Evolutionary conservation across 768 basidiomycete species (phyloP).

Genomic region (Boletus pseudopeckii): DNA sequence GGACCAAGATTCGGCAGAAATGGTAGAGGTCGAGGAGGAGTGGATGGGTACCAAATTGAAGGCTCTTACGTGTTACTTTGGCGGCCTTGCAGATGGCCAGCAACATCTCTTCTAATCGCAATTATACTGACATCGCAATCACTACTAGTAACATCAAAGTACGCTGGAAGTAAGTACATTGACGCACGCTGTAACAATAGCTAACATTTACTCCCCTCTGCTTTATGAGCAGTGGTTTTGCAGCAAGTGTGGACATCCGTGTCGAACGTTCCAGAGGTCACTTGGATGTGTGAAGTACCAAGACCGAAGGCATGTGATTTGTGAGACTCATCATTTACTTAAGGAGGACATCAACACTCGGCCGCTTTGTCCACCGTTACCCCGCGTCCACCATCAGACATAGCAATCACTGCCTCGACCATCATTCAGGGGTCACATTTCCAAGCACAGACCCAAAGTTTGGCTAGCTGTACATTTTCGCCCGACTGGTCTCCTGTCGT

Average conservation of each 20-base stretch:
- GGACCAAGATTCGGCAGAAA: conserved; percentile 38
- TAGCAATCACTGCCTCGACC: not conserved
- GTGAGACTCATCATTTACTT: not conserved
- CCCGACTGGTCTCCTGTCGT: not conserved
- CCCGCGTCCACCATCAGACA: not conserved
- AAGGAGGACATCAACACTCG: not conserved
- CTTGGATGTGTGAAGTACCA: not conserved
- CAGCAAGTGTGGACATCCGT: not conserved
- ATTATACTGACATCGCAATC: not conserved
- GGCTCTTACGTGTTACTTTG: conserved; percentile 92
- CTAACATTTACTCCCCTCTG: not conserved
- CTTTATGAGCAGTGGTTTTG: not conserved
- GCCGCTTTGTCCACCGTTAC: not conserved
- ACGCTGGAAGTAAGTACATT: not conserved
- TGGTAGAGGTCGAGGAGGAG: conserved; percentile 90
- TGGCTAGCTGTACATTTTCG: not conserved
- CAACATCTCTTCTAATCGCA: conserved; percentile 50
- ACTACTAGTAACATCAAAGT: not conserved
- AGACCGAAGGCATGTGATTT: not conserved
- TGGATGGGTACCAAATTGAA: conserved; percentile 95
- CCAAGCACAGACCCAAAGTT: not conserved
- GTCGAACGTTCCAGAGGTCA: not conserved
- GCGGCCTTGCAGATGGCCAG: conserved; percentile 72
- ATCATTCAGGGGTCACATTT: not conserved
- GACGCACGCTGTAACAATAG: not conserved